phyloP scores from a whole-genome alignment of 2,329 filamentous ascomycete species.

The Tolypocladium album region DNA sequence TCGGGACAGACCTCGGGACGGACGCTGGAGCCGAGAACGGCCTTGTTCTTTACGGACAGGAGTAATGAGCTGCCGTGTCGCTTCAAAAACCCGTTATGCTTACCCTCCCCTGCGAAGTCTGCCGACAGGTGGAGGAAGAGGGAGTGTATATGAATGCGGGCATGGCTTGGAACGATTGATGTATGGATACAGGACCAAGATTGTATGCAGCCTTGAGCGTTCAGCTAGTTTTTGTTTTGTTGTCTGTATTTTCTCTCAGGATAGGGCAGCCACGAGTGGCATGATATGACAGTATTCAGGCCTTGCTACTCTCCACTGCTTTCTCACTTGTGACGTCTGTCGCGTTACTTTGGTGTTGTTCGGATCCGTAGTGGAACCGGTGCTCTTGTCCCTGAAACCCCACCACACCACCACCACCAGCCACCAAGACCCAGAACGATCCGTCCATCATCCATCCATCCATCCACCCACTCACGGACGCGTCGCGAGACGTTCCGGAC shows the following conservation, averaged over 20 bases:
- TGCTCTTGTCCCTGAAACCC: background rate
- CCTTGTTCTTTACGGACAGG: slow-evolving; percentile 22
- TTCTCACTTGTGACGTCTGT: background rate
- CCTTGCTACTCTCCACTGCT: no score
- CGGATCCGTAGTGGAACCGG: background rate
- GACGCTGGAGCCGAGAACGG: slow-evolving; percentile 17
- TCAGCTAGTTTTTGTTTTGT: slow-evolving; percentile 1
- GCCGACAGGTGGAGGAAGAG: background rate
- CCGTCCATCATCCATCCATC: background rate
- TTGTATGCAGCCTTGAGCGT: slow-evolving; percentile 4
- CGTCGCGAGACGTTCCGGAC: background rate
- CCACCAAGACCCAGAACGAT: background rate
- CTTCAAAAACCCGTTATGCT: no score
- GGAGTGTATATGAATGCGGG: background rate
- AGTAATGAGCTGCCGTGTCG: slow-evolving; percentile 1
- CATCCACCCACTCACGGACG: background rate
- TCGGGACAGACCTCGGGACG: slow-evolving; percentile 8
- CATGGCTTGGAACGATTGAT: background rate
- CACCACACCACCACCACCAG: background rate
- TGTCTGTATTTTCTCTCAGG: background rate
- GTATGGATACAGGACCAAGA: slow-evolving; percentile 1
- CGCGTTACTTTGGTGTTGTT: background rate
- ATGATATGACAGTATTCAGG: slow-evolving; percentile 1
- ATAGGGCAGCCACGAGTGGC: slow-evolving; percentile 5
- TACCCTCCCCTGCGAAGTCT: background rate